Conservation (phyloP, 2,329 filamentous ascomycete genomes). For the Escovopsis weberi region DNA sequence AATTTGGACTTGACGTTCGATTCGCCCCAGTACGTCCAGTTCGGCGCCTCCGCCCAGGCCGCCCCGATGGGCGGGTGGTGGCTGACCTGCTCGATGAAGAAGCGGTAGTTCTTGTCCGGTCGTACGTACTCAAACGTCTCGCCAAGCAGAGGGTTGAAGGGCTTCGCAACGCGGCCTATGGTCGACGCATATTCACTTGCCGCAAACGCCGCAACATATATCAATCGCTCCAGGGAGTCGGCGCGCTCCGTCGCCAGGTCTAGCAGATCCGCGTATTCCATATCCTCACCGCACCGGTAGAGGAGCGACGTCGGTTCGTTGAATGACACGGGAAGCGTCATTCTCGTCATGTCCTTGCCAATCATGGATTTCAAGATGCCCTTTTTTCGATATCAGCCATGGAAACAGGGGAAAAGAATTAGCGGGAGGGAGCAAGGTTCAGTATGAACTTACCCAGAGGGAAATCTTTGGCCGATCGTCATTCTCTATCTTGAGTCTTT, state of each 20-base stretch:
- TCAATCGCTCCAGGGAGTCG: slow-evolving; percentile 80
- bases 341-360: slow-evolving; percentile 99
- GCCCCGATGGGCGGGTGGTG: slow-evolving; percentile 93
- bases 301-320: slow-evolving; percentile 95
- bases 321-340: slow-evolving; percentile 96
- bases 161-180: slow-evolving; percentile 91
- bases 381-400: slow-evolving; percentile 28
- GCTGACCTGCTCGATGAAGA: slow-evolving; percentile 96
- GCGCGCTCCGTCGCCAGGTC: slow-evolving; percentile 73
- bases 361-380: slow-evolving; percentile 98
- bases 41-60: slow-evolving; percentile 79
- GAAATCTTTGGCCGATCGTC: slow-evolving; percentile 90
- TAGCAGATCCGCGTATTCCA: slow-evolving; percentile 92
- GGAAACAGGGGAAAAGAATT: too few relatives aligned
- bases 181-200: slow-evolving; percentile 95
- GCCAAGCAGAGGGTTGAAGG: slow-evolving; percentile 90
- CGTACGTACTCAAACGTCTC: slow-evolving; percentile 95
- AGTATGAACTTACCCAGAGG: slow-evolving; percentile 62
- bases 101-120: slow-evolving; percentile 93
- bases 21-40: slow-evolving; percentile 97
- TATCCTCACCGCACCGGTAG: slow-evolving; percentile 89
- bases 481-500: slow-evolving; percentile 71
- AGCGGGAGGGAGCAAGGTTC: neutral
- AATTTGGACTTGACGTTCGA: slow-evolving; percentile 93
- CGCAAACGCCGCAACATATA: slow-evolving; percentile 92